Evolutionary conservation across 257 asterid genomes (phyloP).

Genomic region (Plantago elongata): DNA sequence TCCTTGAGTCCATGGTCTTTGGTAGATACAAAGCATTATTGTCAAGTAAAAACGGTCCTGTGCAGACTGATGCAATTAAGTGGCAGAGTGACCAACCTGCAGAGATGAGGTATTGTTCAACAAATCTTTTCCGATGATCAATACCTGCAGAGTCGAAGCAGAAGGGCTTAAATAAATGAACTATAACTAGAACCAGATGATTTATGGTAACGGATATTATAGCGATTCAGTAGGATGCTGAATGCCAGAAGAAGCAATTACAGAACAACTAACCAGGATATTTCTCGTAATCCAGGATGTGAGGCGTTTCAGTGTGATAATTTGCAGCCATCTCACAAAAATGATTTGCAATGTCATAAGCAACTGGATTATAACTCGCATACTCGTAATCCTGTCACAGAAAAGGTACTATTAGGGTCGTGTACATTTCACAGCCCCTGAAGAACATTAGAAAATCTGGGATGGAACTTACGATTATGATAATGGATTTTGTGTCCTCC

Average conservation of each 20-base stretch:
- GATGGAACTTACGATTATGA: conserved; percentile 54
- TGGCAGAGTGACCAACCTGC: conserved; percentile 42
- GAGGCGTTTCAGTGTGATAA: conserved; percentile 84
- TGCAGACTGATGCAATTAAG: too few relatives aligned
- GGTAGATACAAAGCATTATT: too few relatives aligned
- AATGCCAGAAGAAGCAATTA: not conserved
- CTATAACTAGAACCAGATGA: not conserved
- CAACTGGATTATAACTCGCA: conserved; percentile 78
- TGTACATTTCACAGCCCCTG: not conserved
- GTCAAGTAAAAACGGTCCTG: too few relatives aligned
- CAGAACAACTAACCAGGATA: conserved; percentile 65
- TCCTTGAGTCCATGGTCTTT: too few relatives aligned
- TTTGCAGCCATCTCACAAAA: conserved; percentile 95
- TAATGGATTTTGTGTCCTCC: conserved; percentile 43
- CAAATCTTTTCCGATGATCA: conserved; percentile 68
- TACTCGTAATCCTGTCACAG: conserved; percentile 73
- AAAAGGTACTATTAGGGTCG: not conserved
- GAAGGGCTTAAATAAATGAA: not conserved
- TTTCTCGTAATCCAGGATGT: conserved; percentile 63
- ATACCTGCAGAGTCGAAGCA: conserved; percentile 35
- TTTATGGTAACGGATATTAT: too few relatives aligned
- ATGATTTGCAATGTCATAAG: conserved; percentile 92
- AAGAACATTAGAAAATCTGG: not conserved
- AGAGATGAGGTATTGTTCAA: conserved; percentile 56
- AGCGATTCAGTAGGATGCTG: not conserved